These are phyloP conservation scores for Limnanthes douglasii DNA, from an alignment of 345 rosid genomes.

Conservation along the genomic window DNA sequence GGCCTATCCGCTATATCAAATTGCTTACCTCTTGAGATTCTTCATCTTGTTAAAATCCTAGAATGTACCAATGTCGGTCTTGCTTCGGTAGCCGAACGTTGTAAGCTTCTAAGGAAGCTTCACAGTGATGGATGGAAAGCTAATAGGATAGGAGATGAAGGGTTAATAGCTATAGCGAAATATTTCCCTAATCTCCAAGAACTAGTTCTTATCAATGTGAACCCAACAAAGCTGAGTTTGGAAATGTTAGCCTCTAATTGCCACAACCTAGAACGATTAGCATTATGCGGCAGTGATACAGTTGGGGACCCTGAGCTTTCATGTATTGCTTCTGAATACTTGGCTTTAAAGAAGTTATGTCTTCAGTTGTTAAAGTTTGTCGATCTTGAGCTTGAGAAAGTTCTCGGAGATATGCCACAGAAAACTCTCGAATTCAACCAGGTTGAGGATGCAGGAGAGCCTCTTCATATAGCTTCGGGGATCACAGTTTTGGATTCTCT, in stretches of 20 bases:
- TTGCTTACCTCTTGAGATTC: slow-evolving; percentile 45
- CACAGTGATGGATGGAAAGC: slow-evolving; percentile 70
- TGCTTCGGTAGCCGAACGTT: slow-evolving; percentile 29
- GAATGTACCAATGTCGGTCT: no score
- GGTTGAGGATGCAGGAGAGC: no score
- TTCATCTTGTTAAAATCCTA: slow-evolving; percentile 58
- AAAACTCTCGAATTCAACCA: no score
- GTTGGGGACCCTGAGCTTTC: slow-evolving; percentile 53
- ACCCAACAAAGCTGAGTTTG: slow-evolving; percentile 41
- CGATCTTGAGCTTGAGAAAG: no score
- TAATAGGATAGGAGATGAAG: slow-evolving; percentile 54
- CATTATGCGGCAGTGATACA: slow-evolving; percentile 62
- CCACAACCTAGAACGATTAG: slow-evolving; percentile 48
- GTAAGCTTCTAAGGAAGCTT: slow-evolving; percentile 54
- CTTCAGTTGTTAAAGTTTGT: no score
- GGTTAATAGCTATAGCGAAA: slow-evolving; percentile 38
- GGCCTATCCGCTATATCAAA: slow-evolving; percentile 41
- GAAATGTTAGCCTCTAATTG: slow-evolving; percentile 48
- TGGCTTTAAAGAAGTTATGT: slow-evolving; percentile 63
- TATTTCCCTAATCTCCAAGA: slow-evolving; percentile 54
- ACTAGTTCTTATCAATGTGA: slow-evolving; percentile 56
- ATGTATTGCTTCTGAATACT: slow-evolving; percentile 51
- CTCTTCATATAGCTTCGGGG: no score
- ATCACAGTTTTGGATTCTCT: no score
- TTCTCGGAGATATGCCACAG: no score